These are phyloP conservation scores for Phialocephala sp. DNA, from an alignment of 2,329 filamentous ascomycete genomes.

Conservation along the genomic window DNA sequence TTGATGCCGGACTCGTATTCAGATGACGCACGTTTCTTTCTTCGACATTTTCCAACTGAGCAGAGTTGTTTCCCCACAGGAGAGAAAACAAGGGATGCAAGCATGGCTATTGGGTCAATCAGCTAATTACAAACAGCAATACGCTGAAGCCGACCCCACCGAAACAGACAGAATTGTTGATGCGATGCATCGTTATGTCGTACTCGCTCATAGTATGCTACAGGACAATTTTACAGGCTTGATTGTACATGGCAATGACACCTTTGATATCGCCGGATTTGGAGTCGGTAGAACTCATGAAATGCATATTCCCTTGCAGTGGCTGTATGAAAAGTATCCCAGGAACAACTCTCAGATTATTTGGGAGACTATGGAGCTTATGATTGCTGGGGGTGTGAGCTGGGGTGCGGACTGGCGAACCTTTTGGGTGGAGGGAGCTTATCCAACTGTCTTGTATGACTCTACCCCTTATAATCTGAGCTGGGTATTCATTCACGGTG, in stretches of 20 bases:
- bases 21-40: too few species aligned
- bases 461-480: constrained; percentile 14
- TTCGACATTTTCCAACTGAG: too few species aligned
- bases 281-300: constrained; percentile 31
- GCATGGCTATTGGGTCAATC: background rate
- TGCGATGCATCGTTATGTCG: constrained; percentile 1
- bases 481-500: constrained; percentile 43
- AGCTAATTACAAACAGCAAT: background rate
- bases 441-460: constrained; percentile 21
- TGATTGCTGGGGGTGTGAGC: constrained; percentile 31
- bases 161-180: background rate
- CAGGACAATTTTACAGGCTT: constrained; percentile 9
- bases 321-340: constrained; percentile 43
- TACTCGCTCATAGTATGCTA: constrained; percentile 8
- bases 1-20: too few species aligned
- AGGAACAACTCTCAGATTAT: constrained; percentile 35
- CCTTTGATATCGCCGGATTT: background rate
- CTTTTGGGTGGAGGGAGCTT: constrained; percentile 32
- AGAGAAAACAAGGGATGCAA: background rate
- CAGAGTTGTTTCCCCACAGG: too few species aligned
- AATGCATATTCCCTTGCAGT: constrained; percentile 46
- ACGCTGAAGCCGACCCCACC: background rate
- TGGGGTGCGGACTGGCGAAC: constrained; percentile 27
- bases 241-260: background rate
- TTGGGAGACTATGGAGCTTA: constrained; percentile 41